Conservation (phyloP, 2,329 filamentous ascomycete species). For the Fusarium fujikuroi region DNA sequence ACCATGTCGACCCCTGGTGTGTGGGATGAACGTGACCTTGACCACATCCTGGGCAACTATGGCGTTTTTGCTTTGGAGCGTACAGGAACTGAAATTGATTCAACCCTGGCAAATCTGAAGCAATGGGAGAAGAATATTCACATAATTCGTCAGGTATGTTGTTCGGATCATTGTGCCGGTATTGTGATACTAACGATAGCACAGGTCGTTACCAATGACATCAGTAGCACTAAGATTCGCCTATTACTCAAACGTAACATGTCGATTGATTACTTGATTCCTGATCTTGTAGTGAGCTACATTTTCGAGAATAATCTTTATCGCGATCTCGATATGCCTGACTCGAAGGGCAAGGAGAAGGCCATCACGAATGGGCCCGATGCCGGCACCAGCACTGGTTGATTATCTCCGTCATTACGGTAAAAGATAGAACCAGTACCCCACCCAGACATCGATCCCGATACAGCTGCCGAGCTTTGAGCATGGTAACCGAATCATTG, state of each 20-base stretch:
- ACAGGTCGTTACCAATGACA: conserved; percentile 81
- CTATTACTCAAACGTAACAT: conserved; percentile 82
- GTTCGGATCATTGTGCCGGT: neutral
- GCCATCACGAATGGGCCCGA: conserved; percentile 14
- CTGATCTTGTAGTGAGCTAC: conserved; percentile 78
- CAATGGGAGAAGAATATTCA: conserved; percentile 87
- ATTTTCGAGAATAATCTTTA: conserved; percentile 76
- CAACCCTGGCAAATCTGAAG: conserved; percentile 83
- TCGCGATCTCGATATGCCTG: conserved; percentile 56
- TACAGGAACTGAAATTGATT: conserved; percentile 87
- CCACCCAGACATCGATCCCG: conserved; percentile 1
- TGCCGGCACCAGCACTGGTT: conserved; percentile 45
- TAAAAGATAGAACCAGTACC: conserved; percentile 16
- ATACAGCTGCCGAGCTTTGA: conserved; percentile 8
- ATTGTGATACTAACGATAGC: conserved; percentile 14
- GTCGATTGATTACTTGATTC: conserved; percentile 79
- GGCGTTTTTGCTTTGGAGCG: conserved; percentile 90
- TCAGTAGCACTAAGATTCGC: conserved; percentile 84
- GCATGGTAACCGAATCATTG: neutral
- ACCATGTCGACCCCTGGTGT: conserved; percentile 79
- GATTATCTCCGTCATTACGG: conserved; percentile 18
- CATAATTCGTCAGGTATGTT: conserved; percentile 72
- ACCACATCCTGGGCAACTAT: conserved; percentile 86
- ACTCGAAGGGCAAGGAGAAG: conserved; percentile 43
- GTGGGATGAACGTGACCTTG: conserved; percentile 86